Conservation (phyloP, 805 yeast genomes). For the Tetrapisispora nanseiensis region DNA sequence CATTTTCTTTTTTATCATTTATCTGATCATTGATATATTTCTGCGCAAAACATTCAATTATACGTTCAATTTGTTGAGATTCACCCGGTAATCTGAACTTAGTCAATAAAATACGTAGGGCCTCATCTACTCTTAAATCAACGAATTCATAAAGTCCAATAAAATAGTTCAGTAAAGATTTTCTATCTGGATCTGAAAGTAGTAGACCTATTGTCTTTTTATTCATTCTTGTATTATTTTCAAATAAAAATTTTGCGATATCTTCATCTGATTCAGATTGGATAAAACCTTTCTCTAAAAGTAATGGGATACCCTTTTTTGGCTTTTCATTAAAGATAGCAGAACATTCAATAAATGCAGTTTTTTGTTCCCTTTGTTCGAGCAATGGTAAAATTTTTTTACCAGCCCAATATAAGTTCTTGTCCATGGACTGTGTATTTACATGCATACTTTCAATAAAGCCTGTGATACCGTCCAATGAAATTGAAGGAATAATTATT, state of each 20-base stretch:
- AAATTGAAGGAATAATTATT: constrained; percentile 83
- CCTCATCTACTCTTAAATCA: constrained; percentile 83
- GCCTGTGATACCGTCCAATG: constrained; percentile 77
- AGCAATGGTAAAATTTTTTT: constrained; percentile 16
- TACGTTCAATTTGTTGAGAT: constrained; percentile 90
- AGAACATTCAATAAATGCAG: constrained; percentile 67
- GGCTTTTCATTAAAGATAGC: constrained; percentile 71
- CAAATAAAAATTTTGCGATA: constrained; percentile 67
- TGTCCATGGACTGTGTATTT: constrained; percentile 27
- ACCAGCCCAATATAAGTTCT: constrained; percentile 19
- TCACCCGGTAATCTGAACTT: constrained; percentile 93
- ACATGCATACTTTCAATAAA: constrained; percentile 54
- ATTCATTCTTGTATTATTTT: constrained; percentile 71
- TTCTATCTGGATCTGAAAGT: constrained; percentile 66
- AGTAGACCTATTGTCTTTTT: constrained; percentile 82
- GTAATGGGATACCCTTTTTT: constrained; percentile 55
- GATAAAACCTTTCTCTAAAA: constrained; percentile 61
- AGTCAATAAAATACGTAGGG: constrained; percentile 69
- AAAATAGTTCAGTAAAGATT: constrained; percentile 50
- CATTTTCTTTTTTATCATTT: constrained; percentile 17
- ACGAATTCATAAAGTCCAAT: constrained; percentile 64
- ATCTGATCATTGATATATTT: constrained; percentile 62
- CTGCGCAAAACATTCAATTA: constrained; percentile 77
- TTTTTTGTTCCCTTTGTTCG: constrained; percentile 42
- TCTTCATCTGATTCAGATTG: constrained; percentile 42